Base-by-base conservation (phyloP, 1,284 basidiomycete species). In the Caloboletus inedulis region DNA sequence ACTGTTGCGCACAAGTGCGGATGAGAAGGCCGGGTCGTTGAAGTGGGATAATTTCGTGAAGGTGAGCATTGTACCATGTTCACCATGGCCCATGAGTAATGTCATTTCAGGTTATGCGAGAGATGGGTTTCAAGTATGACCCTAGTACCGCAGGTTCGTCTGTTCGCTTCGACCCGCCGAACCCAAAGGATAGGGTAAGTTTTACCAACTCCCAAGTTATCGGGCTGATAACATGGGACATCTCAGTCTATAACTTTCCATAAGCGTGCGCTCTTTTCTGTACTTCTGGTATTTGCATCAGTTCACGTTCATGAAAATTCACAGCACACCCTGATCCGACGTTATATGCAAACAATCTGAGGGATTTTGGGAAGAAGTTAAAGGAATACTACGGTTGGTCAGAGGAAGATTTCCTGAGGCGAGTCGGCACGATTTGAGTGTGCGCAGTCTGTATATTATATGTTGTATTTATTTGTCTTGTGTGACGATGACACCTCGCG, bases 131-230 rank as follows among this genome's bases (percentile, higher is more conserved):
- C 68, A 69, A 69, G 2, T 83, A 83, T 57, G 82, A 85, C 62
- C 84, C 82, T 18, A 82, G 80, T 53, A 89, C 87, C 13, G 87
- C 88, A 19, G 88, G 88, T 3, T 91, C 89, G 12, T 88, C 87
- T 66, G 89, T 91, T 27, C 79, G 87, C 25, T 91, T 91, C 61
- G 83, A 87, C 65, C 88, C 88, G 39, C 87, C 85, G 9, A 72
- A 82, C 60, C 69, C 70, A 53, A 71, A 69, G 42, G 84, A 85
- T 60, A 72, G 67, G 60, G 84, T 85, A 57, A 63, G 80, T 65
- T 18, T 12, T 41, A 39, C 19, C 39, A 44, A 39, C 43, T 53
- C 40, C 10, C 27, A 54, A 39, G 36, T 41, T 50, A 27, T 16
- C 3, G 3, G 9, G 13, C 37, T 58, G 30, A 60, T 56, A 39